Conservation (phyloP, 2,329 filamentous ascomycete species). For the Kalmusia sp. region DNA sequence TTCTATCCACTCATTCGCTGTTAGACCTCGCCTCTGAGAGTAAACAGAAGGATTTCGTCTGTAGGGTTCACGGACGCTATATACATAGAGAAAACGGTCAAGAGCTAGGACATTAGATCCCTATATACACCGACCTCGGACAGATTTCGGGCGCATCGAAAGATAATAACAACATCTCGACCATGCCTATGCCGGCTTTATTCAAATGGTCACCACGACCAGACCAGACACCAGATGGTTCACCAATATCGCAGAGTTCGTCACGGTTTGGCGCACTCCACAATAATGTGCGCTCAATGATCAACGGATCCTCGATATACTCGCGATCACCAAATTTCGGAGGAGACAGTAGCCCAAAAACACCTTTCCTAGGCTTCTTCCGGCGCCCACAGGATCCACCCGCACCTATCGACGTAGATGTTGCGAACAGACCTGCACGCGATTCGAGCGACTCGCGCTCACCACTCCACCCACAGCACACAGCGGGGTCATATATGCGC, state of each 20-base stretch:
- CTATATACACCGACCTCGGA: slow-evolving; percentile 13
- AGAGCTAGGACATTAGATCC: slow-evolving; percentile 21
- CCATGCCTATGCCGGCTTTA: slow-evolving; percentile 43
- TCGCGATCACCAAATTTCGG: slow-evolving; percentile 40
- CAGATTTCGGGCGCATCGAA: neutral
- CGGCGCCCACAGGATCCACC: slow-evolving; percentile 34
- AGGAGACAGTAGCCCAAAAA: slow-evolving; percentile 40
- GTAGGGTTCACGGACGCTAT: slow-evolving; percentile 21
- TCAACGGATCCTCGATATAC: slow-evolving; percentile 47
- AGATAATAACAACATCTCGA: neutral
- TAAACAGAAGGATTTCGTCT: slow-evolving; percentile 30
- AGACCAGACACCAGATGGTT: slow-evolving; percentile 33
- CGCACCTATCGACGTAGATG: slow-evolving; percentile 25
- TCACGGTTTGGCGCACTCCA: slow-evolving; percentile 28
- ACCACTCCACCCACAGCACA: slow-evolving; percentile 41
- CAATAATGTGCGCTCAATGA: slow-evolving; percentile 33
- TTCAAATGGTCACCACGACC: slow-evolving; percentile 41
- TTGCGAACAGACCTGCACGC: slow-evolving; percentile 27
- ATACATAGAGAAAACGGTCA: slow-evolving; percentile 32
- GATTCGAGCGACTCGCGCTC: slow-evolving; percentile 36
- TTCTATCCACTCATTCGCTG: slow-evolving; percentile 31
- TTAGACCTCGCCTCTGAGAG: slow-evolving; percentile 20
- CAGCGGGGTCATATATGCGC: slow-evolving; percentile 43
- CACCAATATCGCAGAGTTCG: slow-evolving; percentile 24
- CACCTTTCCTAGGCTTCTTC: slow-evolving; percentile 40